These are phyloP conservation scores for Cystobasidium ongulense DNA, from an alignment of 768 basidiomycete genomes.

Conservation along the genomic window DNA sequence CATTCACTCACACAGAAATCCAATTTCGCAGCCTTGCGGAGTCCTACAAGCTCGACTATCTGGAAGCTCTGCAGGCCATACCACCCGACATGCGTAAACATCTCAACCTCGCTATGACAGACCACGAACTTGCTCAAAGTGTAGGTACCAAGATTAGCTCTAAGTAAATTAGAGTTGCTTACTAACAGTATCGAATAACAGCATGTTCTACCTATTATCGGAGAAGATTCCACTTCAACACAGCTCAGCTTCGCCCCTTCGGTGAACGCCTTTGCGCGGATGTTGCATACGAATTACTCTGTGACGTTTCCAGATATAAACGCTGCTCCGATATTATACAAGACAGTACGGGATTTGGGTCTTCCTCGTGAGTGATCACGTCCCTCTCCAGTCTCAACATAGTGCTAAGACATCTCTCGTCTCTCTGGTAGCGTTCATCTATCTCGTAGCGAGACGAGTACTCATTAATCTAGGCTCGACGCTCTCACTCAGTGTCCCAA, in stretches of 20 bases:
- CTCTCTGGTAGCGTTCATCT: constrained; percentile 33
- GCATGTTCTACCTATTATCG: background rate
- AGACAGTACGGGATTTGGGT: background rate
- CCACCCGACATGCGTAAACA: constrained; percentile 29
- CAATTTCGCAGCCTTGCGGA: constrained; percentile 1
- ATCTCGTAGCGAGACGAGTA: background rate
- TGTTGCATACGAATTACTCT: background rate
- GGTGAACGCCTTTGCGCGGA: constrained; percentile 7
- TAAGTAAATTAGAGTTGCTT: background rate
- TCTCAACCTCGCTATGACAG: background rate
- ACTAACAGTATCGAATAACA: background rate
- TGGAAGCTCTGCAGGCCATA: constrained; percentile 1
- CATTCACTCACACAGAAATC: background rate
- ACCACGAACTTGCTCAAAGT: background rate
- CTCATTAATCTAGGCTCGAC: background rate
- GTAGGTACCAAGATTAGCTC: background rate
- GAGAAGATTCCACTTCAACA: background rate
- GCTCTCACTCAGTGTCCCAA: background rate
- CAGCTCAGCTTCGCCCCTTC: background rate
- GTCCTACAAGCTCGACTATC: background rate
- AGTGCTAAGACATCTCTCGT: no score
- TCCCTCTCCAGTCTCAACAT: no score
- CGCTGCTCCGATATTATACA: constrained; percentile 28
- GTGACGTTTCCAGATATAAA: constrained; percentile 32
- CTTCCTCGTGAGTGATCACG: constrained; percentile 25